phyloP scores from a whole-genome alignment of 2,329 filamentous ascomycete species.

The Aspergillus ochraceoroseus region DNA sequence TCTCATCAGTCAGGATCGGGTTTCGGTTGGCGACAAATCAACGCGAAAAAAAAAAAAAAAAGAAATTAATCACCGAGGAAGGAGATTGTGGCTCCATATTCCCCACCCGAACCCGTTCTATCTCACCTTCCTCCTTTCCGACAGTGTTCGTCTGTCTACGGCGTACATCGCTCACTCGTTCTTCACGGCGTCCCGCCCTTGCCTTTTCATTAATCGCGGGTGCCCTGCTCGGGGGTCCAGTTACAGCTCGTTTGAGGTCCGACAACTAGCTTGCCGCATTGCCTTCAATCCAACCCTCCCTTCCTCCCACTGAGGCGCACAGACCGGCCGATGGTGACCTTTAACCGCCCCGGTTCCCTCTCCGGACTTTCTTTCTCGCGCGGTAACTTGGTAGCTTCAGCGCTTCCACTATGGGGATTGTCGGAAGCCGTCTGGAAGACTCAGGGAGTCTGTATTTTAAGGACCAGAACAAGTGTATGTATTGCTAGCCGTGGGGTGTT shows the following conservation, averaged over 20 bases:
- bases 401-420: slow-evolving; percentile 72
- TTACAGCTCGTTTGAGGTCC: slow-evolving; percentile 4
- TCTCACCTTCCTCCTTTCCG: slow-evolving; percentile 1
- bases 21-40: slow-evolving; percentile 2
- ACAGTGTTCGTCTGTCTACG: slow-evolving; percentile 6
- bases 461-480: slow-evolving; percentile 83
- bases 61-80: too few species aligned
- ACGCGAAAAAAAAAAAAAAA: slow-evolving; percentile 1
- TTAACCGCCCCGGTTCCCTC: slow-evolving; percentile 26
- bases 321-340: slow-evolving; percentile 34
- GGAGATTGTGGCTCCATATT: slow-evolving; percentile 9
- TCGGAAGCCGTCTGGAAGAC: slow-evolving; percentile 84
- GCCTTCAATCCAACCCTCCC: slow-evolving; percentile 9
- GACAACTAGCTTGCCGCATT: background rate
- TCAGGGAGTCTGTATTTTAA: slow-evolving; percentile 71
- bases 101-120: slow-evolving; percentile 10
- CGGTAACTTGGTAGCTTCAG: slow-evolving; percentile 26
- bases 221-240: slow-evolving; percentile 4
- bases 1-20: too few species aligned
- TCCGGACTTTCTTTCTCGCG: slow-evolving; percentile 26
- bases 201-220: slow-evolving; percentile 3
- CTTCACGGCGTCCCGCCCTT: slow-evolving; percentile 6
- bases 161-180: too few species aligned
- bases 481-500: slow-evolving; percentile 8
- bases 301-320: slow-evolving; percentile 25